Base-by-base conservation (phyloP, 2,329 filamentous ascomycete species). In the Arachnomyces sp. region DNA sequence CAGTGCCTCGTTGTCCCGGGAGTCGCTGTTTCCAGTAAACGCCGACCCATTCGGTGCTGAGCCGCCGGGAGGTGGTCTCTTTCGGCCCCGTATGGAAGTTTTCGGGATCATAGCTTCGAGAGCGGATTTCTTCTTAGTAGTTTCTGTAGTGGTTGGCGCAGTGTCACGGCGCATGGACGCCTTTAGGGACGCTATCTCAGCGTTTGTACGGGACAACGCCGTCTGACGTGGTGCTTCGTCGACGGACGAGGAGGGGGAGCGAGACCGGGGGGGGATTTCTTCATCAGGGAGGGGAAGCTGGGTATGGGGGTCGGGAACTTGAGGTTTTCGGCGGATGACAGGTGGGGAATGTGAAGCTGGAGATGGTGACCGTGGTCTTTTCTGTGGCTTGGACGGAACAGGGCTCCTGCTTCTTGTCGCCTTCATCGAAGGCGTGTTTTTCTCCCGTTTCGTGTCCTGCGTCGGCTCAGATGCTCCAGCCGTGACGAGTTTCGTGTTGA, bases 1-100 rank as follows among this genome's bases (percentile, higher is more conserved):
- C 12, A 94, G 58, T 0, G 82, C 72, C 38, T 77, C 74, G 43
- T 75, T 68, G 46, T 87, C 83, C 11, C 79, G 47, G 28, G 60
- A 75, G 5, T 60, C 66, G 14, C 72, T 67, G 32, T 68, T 67
- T 5, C 66, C 58, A 6, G 66, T 74, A 34, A 58, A 71, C 57
- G 71, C 63, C 42, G 7, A 36, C 42, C 14, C 49, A 49, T 34
- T 50, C 54, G 17, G 36, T 45, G 14, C 16, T 3, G 18, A 4
- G 6, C 55, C 57, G 11, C 63, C 61, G 4, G 61, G 60, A 2
- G 58, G 52, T n/a, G 63, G 64, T 8, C 66, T 59, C 49, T 61
- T 67, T 12, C 67, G 63, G 16, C 67, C 68, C 25, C 67, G 61
- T 29, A 67, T 69, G 8, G 67, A 63, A 8, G 58, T 69, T 31